Base-by-base conservation (phyloP, 2,329 filamentous ascomycete genomes). In the Ophiosphaerella narmari region DNA sequence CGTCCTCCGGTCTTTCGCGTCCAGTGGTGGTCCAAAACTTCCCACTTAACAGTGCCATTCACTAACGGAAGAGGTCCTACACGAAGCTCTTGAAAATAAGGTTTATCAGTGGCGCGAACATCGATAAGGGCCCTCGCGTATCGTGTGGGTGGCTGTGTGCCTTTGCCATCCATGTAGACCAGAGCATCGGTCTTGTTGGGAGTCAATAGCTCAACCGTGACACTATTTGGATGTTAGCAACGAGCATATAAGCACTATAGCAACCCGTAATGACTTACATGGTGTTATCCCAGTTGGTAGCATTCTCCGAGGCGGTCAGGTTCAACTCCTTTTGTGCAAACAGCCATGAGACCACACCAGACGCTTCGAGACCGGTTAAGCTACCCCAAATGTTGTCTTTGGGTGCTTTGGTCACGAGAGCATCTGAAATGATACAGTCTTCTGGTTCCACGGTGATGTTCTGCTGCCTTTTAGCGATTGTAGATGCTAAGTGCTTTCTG, bases 11-110 rank as follows among this genome's bases (percentile, higher is more conserved):
- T 35, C 13, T 35, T 35, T 23, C 33, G 32, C 5, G 32, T 43
- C 18, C 33, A 39, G 33, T 24, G 35, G 13, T 12, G 13, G 14
- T 45, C 36, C n/a, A 43, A 24, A 13, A 37, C 42, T 12, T 43
- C 33, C 33, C 40, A 40, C 11, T 31, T 13, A 0, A 73, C 74
- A 0, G 73, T 74, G 0, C 63, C 65, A 26, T 75, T 66, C 35
- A 65, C 58, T 37, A 80, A 57, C 2, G 78, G 79, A 16, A 82
- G 56, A 9, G 79, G 79, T 0, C 80, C 79, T 12, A 81, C 76
- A 36, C 77, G 63, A 51, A 79, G 74, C 46, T 81, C 70, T 32
- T 68, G 59, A 32, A 67, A 59, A 44, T 72, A 68, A 0, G 78
- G 67, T 9, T 71, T 51, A 13, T 48, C 45, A 18, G 45, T 38